phyloP scores from a whole-genome alignment of 2,329 filamentous ascomycete genomes.

The Thyridium curvatum region DNA sequence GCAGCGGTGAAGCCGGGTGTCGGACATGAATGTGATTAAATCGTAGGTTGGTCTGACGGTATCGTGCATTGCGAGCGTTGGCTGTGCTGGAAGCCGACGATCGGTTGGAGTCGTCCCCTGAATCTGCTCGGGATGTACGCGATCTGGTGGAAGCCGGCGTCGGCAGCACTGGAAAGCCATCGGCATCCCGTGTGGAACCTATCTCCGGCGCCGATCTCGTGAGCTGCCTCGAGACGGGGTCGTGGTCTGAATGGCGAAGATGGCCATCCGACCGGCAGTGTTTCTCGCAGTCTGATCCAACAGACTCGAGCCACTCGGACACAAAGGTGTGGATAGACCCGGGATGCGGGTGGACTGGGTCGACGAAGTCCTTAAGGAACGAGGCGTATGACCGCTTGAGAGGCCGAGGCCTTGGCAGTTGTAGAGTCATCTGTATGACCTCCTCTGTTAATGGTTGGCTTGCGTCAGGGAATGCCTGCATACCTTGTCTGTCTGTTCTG shows the following conservation, averaged over 20 bases:
- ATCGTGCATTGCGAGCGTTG: too few relatives aligned
- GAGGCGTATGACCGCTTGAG: constrained; percentile 7
- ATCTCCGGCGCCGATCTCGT: constrained; percentile 11
- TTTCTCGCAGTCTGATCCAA: constrained; percentile 17
- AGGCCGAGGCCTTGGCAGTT: constrained; percentile 16
- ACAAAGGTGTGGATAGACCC: constrained; percentile 1
- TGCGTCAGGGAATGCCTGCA: background rate
- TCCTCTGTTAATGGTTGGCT: constrained; percentile 1
- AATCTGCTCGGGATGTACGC: constrained; percentile 29
- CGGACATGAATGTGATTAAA: too few relatives aligned
- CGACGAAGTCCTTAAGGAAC: constrained; percentile 7
- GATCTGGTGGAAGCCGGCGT: constrained; percentile 5
- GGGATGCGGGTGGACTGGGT: background rate
- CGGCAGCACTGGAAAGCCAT: constrained; percentile 7
- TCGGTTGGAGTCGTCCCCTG: too few relatives aligned
- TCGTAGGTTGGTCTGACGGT: too few relatives aligned
- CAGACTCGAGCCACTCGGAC: constrained; percentile 12
- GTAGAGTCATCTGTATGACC: constrained; percentile 3
- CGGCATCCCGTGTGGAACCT: constrained; percentile 8
- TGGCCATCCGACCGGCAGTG: constrained; percentile 18
- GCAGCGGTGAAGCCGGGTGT: too few relatives aligned
- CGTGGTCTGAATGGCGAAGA: constrained; percentile 12
- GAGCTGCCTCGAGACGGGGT: constrained; percentile 12
- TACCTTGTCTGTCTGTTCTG: constrained; percentile 4
- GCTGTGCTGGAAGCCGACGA: too few relatives aligned